phyloP scores from a whole-genome alignment of 108 stramenopile genomes.

The Asterionellopsis glacialis region DNA sequence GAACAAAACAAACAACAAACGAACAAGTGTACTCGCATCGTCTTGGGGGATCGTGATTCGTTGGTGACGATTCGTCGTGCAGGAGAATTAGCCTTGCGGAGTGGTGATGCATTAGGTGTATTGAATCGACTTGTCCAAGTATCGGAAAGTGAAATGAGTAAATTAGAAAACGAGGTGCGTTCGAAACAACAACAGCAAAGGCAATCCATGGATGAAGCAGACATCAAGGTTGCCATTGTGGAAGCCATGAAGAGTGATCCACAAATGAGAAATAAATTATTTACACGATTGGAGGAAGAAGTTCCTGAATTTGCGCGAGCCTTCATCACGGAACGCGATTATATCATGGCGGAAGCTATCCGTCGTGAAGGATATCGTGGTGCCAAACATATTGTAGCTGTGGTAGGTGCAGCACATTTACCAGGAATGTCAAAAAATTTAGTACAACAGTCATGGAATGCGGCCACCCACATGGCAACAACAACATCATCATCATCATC shows the following conservation, averaged over 20 bases:
- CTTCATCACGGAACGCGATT: slow-evolving; percentile 34
- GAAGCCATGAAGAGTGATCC: slow-evolving; percentile 28
- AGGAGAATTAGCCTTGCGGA: slow-evolving; percentile 20
- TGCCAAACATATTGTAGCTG: slow-evolving; percentile 20
- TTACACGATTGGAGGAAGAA: slow-evolving; percentile 22
- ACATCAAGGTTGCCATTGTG: slow-evolving; percentile 23
- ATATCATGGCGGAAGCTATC: slow-evolving; percentile 31
- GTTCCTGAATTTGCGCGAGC: slow-evolving; percentile 37
- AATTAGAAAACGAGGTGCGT: slow-evolving; percentile 15
- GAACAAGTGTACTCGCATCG: background rate
- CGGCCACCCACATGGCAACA: too few species aligned
- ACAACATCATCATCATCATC: too few species aligned
- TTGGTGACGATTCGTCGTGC: slow-evolving; percentile 24
- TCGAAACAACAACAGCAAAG: background rate
- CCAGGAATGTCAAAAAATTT: slow-evolving; percentile 13
- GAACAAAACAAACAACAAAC: background rate
- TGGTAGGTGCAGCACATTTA: slow-evolving; percentile 31
- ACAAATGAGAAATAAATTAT: slow-evolving; percentile 22
- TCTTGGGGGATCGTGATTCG: slow-evolving; percentile 32
- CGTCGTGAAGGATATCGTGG: slow-evolving; percentile 6
- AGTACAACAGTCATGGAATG: slow-evolving; percentile 11
- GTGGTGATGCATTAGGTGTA: slow-evolving; percentile 18
- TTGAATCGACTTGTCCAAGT: slow-evolving; percentile 4
- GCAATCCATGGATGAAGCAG: slow-evolving; percentile 12
- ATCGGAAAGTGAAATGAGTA: slow-evolving; percentile 20